Base-by-base conservation (phyloP, 768 basidiomycete genomes). In the Calocybe indica region DNA sequence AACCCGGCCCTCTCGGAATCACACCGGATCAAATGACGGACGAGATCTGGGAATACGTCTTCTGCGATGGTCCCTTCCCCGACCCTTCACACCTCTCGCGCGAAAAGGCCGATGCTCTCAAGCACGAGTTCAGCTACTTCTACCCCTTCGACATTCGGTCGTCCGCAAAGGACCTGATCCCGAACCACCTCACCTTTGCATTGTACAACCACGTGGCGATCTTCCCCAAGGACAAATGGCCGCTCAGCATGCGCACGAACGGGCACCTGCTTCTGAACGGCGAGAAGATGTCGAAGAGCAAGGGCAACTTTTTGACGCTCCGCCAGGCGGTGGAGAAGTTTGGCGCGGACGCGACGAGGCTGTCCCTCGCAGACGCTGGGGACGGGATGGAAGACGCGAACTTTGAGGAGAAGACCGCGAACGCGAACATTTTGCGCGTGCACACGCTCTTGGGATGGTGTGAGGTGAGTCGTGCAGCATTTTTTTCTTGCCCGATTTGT, bases 351-450 rank as follows among this genome's bases (percentile, higher is more conserved):
- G 91, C 94, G 31, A 94, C 88, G 58, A 76, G 96, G 47, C 67
- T 99, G 70, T 78, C 83, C 13, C 75, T 99, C 66, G 96, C 96
- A 22, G 95, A 98, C 70, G 92, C 93, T 28, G 96, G 96, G 10
- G 96, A 99, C 63, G 92, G 93, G 43, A 78, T 97, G 56, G 94
- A 96, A 66, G 96, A 99, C 67, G 95, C 95, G 39, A 99, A 99
- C 73, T 99, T 98, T 58, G 96, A 99, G 62, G 95, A 98, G 75
- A 89, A 92, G 72, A 89, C 87, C 5, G 96, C 96, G 12, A 99
- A 98, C 62, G 93, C 96, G 8, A 92, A 91, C 52, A 98, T 99
- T 61, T 66, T 98, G 62, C 79, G 96, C 44, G 72, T 99, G 52
- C 87, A 94, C 62, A 98, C 95, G 0, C 70, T 96, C 58, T 72